These are phyloP conservation scores for Pythium sukuiense DNA, from an alignment of 352 stramenopile species.

Conservation along the genomic window DNA sequence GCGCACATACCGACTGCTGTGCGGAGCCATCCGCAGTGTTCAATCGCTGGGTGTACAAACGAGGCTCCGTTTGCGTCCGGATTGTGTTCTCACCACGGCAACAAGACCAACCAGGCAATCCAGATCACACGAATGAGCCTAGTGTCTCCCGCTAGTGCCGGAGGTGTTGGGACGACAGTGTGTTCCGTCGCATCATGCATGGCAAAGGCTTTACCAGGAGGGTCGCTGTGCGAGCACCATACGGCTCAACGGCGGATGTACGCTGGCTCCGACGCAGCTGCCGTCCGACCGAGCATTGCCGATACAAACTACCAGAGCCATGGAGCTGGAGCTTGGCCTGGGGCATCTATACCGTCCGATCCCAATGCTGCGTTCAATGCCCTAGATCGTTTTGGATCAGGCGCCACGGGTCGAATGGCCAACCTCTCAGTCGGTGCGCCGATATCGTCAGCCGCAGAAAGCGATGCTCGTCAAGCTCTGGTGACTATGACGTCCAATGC, in stretches of 20 bases:
- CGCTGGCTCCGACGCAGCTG: not conserved
- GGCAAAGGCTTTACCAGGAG: slow-evolving; percentile 3
- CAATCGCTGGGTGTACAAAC: slow-evolving; percentile 40
- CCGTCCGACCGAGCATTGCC: slow-evolving; percentile 10
- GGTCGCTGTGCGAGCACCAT: slow-evolving; percentile 21
- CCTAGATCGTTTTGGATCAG: slow-evolving; percentile 21
- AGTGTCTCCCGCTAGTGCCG: not conserved
- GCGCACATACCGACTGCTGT: slow-evolving; percentile 4
- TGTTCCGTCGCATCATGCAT: slow-evolving; percentile 16
- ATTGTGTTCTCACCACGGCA: slow-evolving; percentile 52
- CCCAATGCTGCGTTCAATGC: slow-evolving; percentile 3
- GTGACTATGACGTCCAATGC: slow-evolving; percentile 18
- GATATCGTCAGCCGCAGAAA: slow-evolving; percentile 20
- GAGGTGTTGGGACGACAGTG: not conserved
- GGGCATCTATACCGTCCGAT: not conserved
- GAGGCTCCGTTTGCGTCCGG: slow-evolving; percentile 43
- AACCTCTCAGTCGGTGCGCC: slow-evolving; percentile 16
- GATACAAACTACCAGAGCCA: slow-evolving; percentile 9
- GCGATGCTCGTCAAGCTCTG: slow-evolving; percentile 20
- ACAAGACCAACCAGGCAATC: slow-evolving; percentile 38
- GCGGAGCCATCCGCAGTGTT: slow-evolving; percentile 24
- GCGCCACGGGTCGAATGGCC: slow-evolving; percentile 24
- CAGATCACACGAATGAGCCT: slow-evolving; percentile 28
- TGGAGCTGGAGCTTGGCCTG: not conserved
- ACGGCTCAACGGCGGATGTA: slow-evolving; percentile 15